Percentiles rank a stretch among this genome's conserved stretches.
Evolutionary conservation across 2,329 filamentous ascomycete species (phyloP).

Genomic region (Basipetospora chlamydospora): DNA sequence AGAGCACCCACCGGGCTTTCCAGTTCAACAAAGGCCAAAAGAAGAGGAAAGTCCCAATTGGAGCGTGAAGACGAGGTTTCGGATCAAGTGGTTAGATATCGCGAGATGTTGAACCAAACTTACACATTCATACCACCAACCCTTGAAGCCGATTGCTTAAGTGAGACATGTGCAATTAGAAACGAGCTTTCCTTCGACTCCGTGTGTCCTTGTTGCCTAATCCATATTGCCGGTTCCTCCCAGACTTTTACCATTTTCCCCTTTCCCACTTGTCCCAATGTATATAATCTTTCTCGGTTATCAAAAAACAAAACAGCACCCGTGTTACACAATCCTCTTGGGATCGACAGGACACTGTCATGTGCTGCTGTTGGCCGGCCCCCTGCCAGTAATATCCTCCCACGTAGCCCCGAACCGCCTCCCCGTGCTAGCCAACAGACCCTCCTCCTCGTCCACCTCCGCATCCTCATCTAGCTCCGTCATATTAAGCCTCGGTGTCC

Average conservation of each 20-base stretch:
- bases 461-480: conserved; percentile 75
- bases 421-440: conserved; percentile 70
- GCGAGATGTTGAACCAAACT: no score
- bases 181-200: no score
- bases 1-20: conserved; percentile 53
- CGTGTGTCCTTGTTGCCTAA: no score
- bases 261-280: conserved; percentile 5
- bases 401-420: conserved; percentile 73
- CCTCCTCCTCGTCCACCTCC: conserved; percentile 86
- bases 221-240: not conserved
- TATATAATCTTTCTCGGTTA: no score
- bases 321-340: no score
- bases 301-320: not conserved
- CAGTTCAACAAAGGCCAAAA: conserved; percentile 30
- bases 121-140: no score
- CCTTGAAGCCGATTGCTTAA: no score
- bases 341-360: not conserved
- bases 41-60: conserved; percentile 20
- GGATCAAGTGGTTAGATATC: no score
- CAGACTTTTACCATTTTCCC: not conserved
- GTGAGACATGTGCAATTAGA: no score
- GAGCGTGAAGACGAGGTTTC: conserved; percentile 16
- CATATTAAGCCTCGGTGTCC: conserved; percentile 62
- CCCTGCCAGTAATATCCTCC: conserved; percentile 65
- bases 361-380: not conserved